phyloP scores from a whole-genome alignment of 352 stramenopile species.

The Hyaloperonospora brassicae region DNA sequence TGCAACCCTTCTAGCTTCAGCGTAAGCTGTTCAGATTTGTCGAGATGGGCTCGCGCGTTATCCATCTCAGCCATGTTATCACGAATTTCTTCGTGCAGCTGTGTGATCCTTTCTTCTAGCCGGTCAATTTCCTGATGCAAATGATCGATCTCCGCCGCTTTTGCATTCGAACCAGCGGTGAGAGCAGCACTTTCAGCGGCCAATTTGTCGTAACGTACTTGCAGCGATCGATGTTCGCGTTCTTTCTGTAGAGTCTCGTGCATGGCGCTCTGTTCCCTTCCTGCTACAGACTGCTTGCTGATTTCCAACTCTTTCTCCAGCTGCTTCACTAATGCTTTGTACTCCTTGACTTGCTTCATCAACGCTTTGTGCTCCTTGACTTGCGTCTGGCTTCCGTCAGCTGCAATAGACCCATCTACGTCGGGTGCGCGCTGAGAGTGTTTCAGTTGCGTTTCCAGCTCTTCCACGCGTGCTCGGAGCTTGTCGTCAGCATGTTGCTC shows the following conservation, averaged over 20 bases:
- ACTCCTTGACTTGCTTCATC: conserved; percentile 14
- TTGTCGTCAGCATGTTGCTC: conserved; percentile 31
- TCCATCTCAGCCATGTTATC: conserved; percentile 42
- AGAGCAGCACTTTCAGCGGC: conserved; percentile 25
- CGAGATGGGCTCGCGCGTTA: conserved; percentile 25
- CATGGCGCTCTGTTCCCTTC: conserved; percentile 38
- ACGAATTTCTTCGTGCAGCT: conserved; percentile 31
- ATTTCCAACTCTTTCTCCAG: conserved; percentile 34
- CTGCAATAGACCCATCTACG: conserved; percentile 20
- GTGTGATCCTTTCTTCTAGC: conserved; percentile 23
- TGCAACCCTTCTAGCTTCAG: conserved; percentile 37
- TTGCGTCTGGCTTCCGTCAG: conserved; percentile 24
- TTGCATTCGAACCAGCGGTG: conserved; percentile 19
- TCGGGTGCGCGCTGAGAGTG: conserved; percentile 29
- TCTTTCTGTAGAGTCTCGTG: conserved; percentile 51
- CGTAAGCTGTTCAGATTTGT: conserved; percentile 38
- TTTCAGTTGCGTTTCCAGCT: conserved; percentile 31
- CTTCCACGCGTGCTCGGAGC: conserved; percentile 16
- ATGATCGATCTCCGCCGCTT: conserved; percentile 20
- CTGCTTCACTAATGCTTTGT: conserved; percentile 29
- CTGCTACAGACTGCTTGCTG: conserved; percentile 26
- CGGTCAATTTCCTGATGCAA: conserved; percentile 22
- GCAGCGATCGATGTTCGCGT: conserved; percentile 34
- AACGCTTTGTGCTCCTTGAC: conserved; percentile 1
- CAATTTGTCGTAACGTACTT: conserved; percentile 26